Base-by-base conservation (phyloP, 805 yeast genomes). In the Nakazawaea holstii region DNA sequence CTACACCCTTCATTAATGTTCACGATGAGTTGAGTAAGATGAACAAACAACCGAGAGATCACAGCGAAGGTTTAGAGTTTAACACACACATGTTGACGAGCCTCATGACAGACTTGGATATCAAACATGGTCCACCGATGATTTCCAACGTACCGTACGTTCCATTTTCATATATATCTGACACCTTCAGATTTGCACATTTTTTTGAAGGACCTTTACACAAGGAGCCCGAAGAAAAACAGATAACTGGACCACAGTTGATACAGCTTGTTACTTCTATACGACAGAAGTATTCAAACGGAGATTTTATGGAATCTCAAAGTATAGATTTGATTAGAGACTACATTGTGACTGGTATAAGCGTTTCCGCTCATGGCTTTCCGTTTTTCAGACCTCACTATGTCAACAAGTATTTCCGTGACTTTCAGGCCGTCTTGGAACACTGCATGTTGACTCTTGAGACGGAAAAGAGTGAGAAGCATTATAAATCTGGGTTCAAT, bases 151-250 rank as follows among this genome's bases (percentile, higher is more conserved):
- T 35, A 24, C 10, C 35, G 2, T 9, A 10, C 10, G 45, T 39
- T 10, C 47, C 52, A n/a, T 45, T 42, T 20, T n/a, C 30, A 3
- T 49, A 41, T 20, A 15, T 49, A 11, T 38, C 52, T 6, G 37
- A 41, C 7, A 35, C 49, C 8, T 4, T 49, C 8, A 37, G 41
- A 29, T 41, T 41, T 28, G 8, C 15, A 2, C 39, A 45, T 31
- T 49, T 33, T 29, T 49, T 49, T 14, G 45, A 39, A n/a, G 47
- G 35, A 2, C 27, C 36, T 3, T 4, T 44, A 8, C 29, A 36
- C 17, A 40, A 35, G 13, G 42, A 39, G 4, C 29, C 32, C 2
- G 41, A 29, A 13, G 41, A 15, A 8, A 8, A 33, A 14, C 11
- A 4, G 4, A 8, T 29, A 17, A 36, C 24, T 8, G 41, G 46